Percentiles rank a stretch among this genome's conserved stretches.
phyloP scores from a whole-genome alignment of 148 eudicot genomes.

The Persicaria maculosa region DNA sequence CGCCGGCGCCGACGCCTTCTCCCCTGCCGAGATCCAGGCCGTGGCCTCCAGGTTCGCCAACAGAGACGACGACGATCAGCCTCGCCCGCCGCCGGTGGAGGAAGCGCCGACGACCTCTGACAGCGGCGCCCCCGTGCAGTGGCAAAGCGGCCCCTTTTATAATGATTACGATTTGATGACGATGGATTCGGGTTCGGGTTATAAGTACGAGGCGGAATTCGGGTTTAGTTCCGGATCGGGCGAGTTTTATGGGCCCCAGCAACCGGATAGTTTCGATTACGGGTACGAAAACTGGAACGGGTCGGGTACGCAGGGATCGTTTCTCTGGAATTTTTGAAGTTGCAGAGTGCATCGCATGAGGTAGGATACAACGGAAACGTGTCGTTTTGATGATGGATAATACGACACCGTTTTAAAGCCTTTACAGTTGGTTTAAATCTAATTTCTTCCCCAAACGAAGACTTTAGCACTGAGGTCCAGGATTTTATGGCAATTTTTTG shows the following conservation, averaged over 20 bases:
- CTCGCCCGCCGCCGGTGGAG: conserved; percentile 18
- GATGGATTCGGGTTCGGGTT: conserved; percentile 27
- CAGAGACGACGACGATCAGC: conserved; percentile 12
- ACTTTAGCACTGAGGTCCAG: not conserved
- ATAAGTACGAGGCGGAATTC: conserved; percentile 28
- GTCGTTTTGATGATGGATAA: not conserved
- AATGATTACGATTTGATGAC: conserved; percentile 21
- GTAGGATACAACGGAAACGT: no score
- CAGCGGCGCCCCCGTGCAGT: conserved; percentile 7
- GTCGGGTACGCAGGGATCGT: conserved; percentile 7
- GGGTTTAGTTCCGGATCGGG: conserved; percentile 24
- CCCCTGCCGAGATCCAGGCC: conserved; percentile 43
- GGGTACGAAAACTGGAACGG: conserved; percentile 6
- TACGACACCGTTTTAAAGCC: not conserved
- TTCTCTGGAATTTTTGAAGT: conserved; percentile 15
- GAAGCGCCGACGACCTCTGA: not conserved
- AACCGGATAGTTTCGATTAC: conserved; percentile 20
- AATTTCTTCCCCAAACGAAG: not conserved
- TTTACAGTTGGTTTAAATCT: not conserved
- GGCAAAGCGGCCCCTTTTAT: conserved; percentile 16
- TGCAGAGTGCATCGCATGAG: no score
- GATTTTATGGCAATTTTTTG: no score
- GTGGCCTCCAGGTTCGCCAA: conserved; percentile 58
- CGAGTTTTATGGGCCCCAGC: conserved; percentile 27
- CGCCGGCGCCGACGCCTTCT: conserved; percentile 32